Conservation (phyloP, 2,329 filamentous ascomycete species). For the Phoma sp. region DNA sequence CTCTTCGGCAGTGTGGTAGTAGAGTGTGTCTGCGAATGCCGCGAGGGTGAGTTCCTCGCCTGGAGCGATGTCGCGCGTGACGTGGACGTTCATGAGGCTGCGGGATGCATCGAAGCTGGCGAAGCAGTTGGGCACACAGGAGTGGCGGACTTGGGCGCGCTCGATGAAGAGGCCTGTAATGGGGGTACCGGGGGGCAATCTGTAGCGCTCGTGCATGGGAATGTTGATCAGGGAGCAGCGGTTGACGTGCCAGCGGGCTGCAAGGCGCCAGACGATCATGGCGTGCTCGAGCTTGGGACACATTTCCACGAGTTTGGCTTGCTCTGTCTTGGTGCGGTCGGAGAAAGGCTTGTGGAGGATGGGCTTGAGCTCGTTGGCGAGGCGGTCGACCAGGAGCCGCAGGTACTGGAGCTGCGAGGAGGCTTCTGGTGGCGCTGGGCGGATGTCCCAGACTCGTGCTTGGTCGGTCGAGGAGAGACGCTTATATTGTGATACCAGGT, state of each 20-base stretch:
- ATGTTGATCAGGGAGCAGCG: slow-evolving; percentile 11
- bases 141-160: slow-evolving; percentile 41
- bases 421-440: background rate
- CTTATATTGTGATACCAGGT: slow-evolving; percentile 8
- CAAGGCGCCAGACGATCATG: slow-evolving; percentile 9
- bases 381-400: background rate
- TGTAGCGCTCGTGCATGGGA: background rate
- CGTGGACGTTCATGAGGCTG: slow-evolving; percentile 20
- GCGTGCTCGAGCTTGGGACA: background rate
- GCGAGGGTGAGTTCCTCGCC: slow-evolving; percentile 20
- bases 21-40: slow-evolving; percentile 6
- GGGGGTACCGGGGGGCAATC: background rate
- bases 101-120: slow-evolving; percentile 9
- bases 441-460: slow-evolving; percentile 6
- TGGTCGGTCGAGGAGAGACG: slow-evolving; percentile 12
- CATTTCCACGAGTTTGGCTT: background rate
- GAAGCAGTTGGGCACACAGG: slow-evolving; percentile 27
- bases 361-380: background rate
- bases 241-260: slow-evolving; percentile 19
- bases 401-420: slow-evolving; percentile 9
- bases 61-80: background rate
- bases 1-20: slow-evolving; percentile 12
- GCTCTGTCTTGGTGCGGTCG: background rate
- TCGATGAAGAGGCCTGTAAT: slow-evolving; percentile 36
- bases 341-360: background rate